Evolutionary conservation across 1,139 yeast species (phyloP).

Genomic region (Groenewaldozyma sp.): DNA sequence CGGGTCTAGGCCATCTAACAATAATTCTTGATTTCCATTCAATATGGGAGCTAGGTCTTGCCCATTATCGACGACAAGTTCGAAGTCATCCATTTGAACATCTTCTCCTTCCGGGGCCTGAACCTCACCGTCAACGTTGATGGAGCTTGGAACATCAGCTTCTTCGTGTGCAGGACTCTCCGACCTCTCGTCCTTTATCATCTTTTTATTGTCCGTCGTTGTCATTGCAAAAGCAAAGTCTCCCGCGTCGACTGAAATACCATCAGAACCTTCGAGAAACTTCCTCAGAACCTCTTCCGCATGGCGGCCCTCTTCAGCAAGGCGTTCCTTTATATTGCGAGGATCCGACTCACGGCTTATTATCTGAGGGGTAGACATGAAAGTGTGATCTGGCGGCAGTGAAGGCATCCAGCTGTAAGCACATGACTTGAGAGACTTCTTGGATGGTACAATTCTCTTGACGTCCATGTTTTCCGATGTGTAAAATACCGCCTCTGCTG

Average conservation of each 20-base stretch:
- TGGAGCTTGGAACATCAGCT: too few species aligned
- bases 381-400: conserved; percentile 90
- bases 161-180: too few species aligned
- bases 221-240: conserved; percentile 15
- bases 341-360: conserved; percentile 62
- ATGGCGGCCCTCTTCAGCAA: conserved; percentile 70
- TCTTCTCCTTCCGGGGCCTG: not conserved
- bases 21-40: too few species aligned
- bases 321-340: conserved; percentile 53
- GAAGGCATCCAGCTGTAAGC: conserved; percentile 75
- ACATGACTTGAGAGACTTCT: conserved; percentile 40
- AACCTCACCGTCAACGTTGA: not conserved
- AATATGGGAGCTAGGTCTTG: too few species aligned
- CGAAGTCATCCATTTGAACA: not conserved
- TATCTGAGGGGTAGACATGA: conserved; percentile 62
- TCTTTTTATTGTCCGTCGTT: too few species aligned
- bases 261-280: conserved; percentile 26
- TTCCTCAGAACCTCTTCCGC: conserved; percentile 71
- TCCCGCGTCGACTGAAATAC: conserved; percentile 20
- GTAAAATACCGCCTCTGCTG: conserved; percentile 20
- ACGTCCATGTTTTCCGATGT: conserved; percentile 21
- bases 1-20: too few species aligned
- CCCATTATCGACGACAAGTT: too few species aligned
- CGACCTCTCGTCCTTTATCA: too few species aligned
- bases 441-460: conserved; percentile 33